phyloP scores from a whole-genome alignment of 2,329 filamentous ascomycete genomes.

The Ophiostoma pallidulum region DNA sequence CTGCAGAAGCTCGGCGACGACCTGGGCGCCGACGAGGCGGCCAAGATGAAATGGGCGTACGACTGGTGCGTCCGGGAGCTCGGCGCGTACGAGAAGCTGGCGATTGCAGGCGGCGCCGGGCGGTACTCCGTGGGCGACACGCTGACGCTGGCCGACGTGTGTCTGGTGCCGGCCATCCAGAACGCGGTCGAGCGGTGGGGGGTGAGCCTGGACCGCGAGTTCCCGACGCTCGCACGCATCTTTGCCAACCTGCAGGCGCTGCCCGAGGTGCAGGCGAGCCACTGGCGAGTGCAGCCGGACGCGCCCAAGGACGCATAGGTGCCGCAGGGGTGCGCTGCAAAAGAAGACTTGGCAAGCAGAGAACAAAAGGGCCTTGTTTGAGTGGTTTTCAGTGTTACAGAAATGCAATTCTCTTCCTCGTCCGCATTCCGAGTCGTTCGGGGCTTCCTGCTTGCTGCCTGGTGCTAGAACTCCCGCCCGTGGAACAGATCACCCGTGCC shows the following conservation, averaged over 20 bases:
- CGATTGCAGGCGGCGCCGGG: conserved; percentile 29
- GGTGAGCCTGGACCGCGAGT: conserved; percentile 37
- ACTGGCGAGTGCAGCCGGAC: conserved; percentile 46
- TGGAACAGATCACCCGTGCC: conserved; percentile 15
- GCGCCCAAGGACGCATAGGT: background rate
- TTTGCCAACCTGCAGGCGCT: conserved; percentile 36
- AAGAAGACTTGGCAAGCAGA: no score
- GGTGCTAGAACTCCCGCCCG: conserved; percentile 1
- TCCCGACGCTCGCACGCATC: conserved; percentile 37
- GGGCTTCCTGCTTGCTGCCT: no score
- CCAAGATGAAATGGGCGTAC: conserved; percentile 34
- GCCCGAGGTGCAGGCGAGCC: conserved; percentile 41
- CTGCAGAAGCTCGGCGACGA: conserved; percentile 36
- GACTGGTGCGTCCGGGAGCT: conserved; percentile 44
- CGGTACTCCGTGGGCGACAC: conserved; percentile 46
- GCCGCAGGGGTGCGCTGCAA: background rate
- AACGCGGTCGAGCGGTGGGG: conserved; percentile 42
- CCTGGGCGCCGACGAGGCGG: conserved; percentile 25
- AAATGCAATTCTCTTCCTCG: no score
- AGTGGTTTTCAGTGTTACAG: no score
- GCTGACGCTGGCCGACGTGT: conserved; percentile 49
- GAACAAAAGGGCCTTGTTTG: no score
- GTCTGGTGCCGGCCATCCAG: conserved; percentile 49
- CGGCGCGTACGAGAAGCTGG: conserved; percentile 44
- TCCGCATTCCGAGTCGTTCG: no score